These are phyloP conservation scores for Tuber microsphaerosporum DNA, from an alignment of 495 filamentous ascomycete genomes.

Conservation along the genomic window DNA sequence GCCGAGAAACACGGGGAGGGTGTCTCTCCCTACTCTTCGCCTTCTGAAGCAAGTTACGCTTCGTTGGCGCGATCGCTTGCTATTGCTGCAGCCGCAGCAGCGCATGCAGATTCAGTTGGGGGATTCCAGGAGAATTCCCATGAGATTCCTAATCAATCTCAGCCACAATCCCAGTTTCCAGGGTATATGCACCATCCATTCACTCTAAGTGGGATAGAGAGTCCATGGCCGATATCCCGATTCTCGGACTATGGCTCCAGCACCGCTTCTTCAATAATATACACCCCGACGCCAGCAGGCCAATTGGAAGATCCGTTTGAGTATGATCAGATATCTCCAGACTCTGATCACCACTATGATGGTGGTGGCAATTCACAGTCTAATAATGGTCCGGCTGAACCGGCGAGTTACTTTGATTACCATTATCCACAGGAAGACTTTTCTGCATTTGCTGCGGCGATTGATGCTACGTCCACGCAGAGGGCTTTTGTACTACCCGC, in stretches of 20 bases:
- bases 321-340: slow-evolving; percentile 29
- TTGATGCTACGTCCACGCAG: slow-evolving; percentile 29
- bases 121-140: slow-evolving; percentile 26
- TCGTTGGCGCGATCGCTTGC: slow-evolving; percentile 32
- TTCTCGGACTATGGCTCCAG: slow-evolving; percentile 42
- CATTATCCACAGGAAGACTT: slow-evolving; percentile 33
- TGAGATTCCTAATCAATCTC: slow-evolving; percentile 21
- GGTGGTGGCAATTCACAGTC: not conserved
- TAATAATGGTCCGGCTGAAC: not conserved
- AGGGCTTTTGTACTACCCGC: slow-evolving; percentile 38
- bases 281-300: slow-evolving; percentile 38
- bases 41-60: slow-evolving; percentile 36
- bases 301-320: slow-evolving; percentile 40
- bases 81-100: slow-evolving; percentile 25
- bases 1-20: slow-evolving; percentile 21
- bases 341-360: not conserved
- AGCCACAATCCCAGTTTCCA: slow-evolving; percentile 13
- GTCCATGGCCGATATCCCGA: slow-evolving; percentile 38
- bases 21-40: slow-evolving; percentile 35
- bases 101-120: slow-evolving; percentile 29
- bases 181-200: not conserved
- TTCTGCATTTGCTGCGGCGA: slow-evolving; percentile 36
- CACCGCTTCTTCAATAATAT: slow-evolving; percentile 31
- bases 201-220: slow-evolving; percentile 28
- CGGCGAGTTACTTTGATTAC: slow-evolving; percentile 15